Evolutionary conservation across 2,329 filamentous ascomycete species (phyloP), one percentile per base, ranked within the genome.

Genomic region (Didymosphaeria variabile): DNA sequence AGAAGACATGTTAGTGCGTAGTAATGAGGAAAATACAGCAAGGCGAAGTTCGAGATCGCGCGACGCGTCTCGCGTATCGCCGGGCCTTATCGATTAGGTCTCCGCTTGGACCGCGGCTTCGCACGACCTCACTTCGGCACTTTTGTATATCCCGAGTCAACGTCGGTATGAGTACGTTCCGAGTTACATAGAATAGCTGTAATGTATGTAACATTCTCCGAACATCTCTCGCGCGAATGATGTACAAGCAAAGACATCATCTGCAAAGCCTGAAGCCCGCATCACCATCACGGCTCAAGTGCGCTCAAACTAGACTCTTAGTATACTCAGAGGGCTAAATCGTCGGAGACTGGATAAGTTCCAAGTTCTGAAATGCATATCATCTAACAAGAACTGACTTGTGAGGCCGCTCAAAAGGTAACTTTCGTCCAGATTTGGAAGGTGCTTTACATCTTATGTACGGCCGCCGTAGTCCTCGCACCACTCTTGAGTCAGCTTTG

Each of bases 1-100:
- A 15, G 69, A 66, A 26, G 72, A 63, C 73, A 76, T 76, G 40
- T 26, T 31, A 42, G 44, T 45, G 61, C 46, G 63, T 40, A 54
- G 55, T 23, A 36, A 61, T 56, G 55, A 60, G 15, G 57, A 40
- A 26, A 55, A 63, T 60, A 55, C 57, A 53, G 31, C 52, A 62
- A 47, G 57, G 63, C 23, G 62, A 60, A 45, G 38, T 51, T 31
- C 36, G 52, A 57, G 47, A 66, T 36, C 61, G 65, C 62, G 65
- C 55, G 51, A 61, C 69, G 70, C 71, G 73, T 58, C 44, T 54
- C 65, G 65, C 65, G 65, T 59, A 54, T 58, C 42, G 44, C n/a
- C 12, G 5, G 21, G 19, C 17, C 32, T 26, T 55, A 63, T 69
- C 62, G 54, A 69, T 70, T 70, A 67, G 67, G 19, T 19, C 23